Base-by-base conservation (phyloP, 306 rosid genomes). In the Lablab purpureus region DNA sequence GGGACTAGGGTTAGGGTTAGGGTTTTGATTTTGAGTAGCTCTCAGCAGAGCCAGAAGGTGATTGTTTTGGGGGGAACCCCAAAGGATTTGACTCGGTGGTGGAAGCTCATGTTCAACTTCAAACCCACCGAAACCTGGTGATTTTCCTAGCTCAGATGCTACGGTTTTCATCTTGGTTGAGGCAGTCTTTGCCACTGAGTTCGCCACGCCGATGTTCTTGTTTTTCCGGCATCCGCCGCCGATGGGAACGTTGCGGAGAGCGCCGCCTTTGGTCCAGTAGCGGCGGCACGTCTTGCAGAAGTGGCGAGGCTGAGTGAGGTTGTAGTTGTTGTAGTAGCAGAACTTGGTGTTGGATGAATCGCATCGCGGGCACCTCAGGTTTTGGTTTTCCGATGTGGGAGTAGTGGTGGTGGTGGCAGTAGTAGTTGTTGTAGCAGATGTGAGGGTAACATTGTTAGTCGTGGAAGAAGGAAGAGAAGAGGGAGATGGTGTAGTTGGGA, bases 231-330 rank as follows among this genome's bases (percentile, higher is more conserved):
- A 80, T 14, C 84, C 84, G 0, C 84, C 84, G 0, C 84, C 84
- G 40, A 80, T 80, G 6, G 84, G 84, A 2, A 80, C 84, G 50
- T 80, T 80, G 1, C 84, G 25, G 7, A 80, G 72, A 40, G 84
- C 84, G 0, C 84, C 84, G 0, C 84, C 84, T 80, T 80, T 80
- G 30, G 84, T 80, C 84, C 99, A 94, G 82, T 94, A 94, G 4
- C 99, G 94, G 81, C 99, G 99, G 60, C 99, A 94, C 6, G 97
- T 91, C 87, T 94, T 94, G 88, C 99, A 94, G 88, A 94, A 94
- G 84, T 94, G 97, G 43, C 99, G 99, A 2, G 99, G 99, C 87
- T 94, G 98, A 28, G 98, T 92, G 77, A 94, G 97, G 83, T 94
- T 94, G 89, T 80, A 80, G 67, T 80, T 80, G 50, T 80, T 80